Base-by-base conservation (phyloP, 345 rosid genomes). In the Eucalyptus tenuipes region DNA sequence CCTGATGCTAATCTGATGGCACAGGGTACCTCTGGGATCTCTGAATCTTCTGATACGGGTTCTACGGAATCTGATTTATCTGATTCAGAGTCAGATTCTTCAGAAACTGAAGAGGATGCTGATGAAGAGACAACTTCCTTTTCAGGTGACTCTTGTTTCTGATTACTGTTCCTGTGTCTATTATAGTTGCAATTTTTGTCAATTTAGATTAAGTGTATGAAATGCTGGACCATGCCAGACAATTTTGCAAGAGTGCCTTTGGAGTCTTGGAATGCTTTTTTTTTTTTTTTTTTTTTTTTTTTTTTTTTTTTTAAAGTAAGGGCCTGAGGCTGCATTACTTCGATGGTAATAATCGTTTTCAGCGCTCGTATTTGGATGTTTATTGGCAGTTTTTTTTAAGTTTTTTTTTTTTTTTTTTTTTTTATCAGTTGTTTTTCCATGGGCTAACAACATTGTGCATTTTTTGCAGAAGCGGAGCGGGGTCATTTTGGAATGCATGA, bases 81-180 rank as follows among this genome's bases (percentile, higher is more conserved):
- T 2, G 93, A 87, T 29, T 93, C 93, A 48, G 94, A 91, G 86
- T 92, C 93, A 91, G 98, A 95, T 91, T 95, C 98, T 80, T 96
- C 98, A 50, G 97, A 95, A 91, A 97, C 98, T 89, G 99, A 96
- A 90, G 94, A 94, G 85, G 97, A 96, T 90, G 92, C 95, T 81
- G 96, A 94, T 89, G 94, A 96, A 88, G 99, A 92, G 88, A 92
- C 94, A 90, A 91, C 91, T 91, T 89, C 92, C 61, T 90, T 91
- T 75, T 94, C 98, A 96, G 99, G 99, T 97, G 88, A 66, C 53
- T 44, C 89, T 64, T 13, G 87, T 27, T 87, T 85, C 44, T 31
- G 20, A 22, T 22, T 91, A 20, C 45, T 15, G 17, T 88, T 87
- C 85, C 15, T 33, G 33, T 47, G 33, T 85, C 49, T n/a, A 8